A percentile compares a stretch with the other conserved stretches of the same genome.
These are phyloP conservation scores for Fusarium robinianum DNA, from an alignment of 2,329 filamentous ascomycete genomes.

Conservation along the genomic window DNA sequence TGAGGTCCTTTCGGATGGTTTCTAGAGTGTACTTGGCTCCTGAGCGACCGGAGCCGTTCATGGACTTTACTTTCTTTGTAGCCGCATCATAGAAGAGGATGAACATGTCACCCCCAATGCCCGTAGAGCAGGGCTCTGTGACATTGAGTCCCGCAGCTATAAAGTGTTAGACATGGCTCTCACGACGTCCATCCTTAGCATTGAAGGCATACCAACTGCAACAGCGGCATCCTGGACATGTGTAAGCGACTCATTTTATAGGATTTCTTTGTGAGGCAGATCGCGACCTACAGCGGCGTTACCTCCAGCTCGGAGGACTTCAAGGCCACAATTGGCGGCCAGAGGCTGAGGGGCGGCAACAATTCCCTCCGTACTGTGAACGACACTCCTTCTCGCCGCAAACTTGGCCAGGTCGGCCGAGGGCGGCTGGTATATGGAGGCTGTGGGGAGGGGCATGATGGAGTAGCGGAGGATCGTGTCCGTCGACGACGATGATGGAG, in stretches of 20 bases:
- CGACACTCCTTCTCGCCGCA: conserved; percentile 82
- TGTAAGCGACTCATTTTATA: conserved; percentile 8
- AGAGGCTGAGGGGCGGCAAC: conserved; percentile 89
- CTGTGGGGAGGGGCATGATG: conserved; percentile 53
- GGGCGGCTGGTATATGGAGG: conserved; percentile 52
- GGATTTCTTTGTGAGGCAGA: background rate
- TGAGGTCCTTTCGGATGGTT: conserved; percentile 70
- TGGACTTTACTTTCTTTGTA: conserved; percentile 77
- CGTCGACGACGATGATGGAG: background rate
- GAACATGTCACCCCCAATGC: conserved; percentile 97
- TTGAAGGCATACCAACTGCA: conserved; percentile 70
- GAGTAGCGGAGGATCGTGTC: background rate
- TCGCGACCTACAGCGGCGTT: conserved; percentile 79
- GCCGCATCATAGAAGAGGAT: conserved; percentile 88
- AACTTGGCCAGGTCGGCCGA: conserved; percentile 64
- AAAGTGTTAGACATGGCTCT: background rate
- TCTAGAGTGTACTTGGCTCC: conserved; percentile 71
- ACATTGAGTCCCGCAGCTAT: conserved; percentile 87
- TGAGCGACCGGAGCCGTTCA: conserved; percentile 93
- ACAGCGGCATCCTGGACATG: conserved; percentile 82
- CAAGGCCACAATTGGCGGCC: conserved; percentile 84
- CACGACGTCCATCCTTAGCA: background rate
- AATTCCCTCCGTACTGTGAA: conserved; percentile 91
- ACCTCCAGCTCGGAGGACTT: conserved; percentile 82
- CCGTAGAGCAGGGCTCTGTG: conserved; percentile 90